These are phyloP conservation scores for Coniochaeta prunicola DNA, from an alignment of 2,329 filamentous ascomycete species.

Conservation along the genomic window DNA sequence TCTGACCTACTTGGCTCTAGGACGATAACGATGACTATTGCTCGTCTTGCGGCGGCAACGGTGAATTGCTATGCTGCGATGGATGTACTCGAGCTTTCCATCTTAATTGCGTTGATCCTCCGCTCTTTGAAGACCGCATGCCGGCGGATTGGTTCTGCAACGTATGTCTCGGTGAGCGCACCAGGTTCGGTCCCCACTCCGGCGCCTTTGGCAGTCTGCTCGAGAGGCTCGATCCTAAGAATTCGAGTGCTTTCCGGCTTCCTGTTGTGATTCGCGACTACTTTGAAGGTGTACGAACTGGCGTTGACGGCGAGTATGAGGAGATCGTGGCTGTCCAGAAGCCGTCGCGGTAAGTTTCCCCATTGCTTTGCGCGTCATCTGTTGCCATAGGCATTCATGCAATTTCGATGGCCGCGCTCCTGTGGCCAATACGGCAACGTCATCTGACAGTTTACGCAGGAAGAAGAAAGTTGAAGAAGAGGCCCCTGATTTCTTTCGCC, in stretches of 20 bases:
- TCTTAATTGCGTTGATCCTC: slow-evolving; percentile 79
- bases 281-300: slow-evolving; percentile 74
- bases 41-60: slow-evolving; percentile 74
- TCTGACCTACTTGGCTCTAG: slow-evolving; percentile 21
- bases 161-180: slow-evolving; percentile 50
- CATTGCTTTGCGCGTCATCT: background rate
- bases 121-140: slow-evolving; percentile 54
- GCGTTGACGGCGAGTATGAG: slow-evolving; percentile 72
- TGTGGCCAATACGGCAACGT: background rate
- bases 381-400: slow-evolving; percentile 1
- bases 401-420: background rate
- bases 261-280: slow-evolving; percentile 64
- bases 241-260: slow-evolving; percentile 65
- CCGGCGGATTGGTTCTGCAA: slow-evolving; percentile 84
- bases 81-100: slow-evolving; percentile 87
- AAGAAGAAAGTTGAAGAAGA: slow-evolving; percentile 53
- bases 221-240: slow-evolving; percentile 57
- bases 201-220: slow-evolving; percentile 58
- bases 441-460: slow-evolving; percentile 29
- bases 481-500: slow-evolving; percentile 57
- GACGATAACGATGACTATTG: slow-evolving; percentile 87
- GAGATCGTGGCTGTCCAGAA: slow-evolving; percentile 51
- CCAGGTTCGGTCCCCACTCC: slow-evolving; percentile 36
- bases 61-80: slow-evolving; percentile 88
- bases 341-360: slow-evolving; percentile 54